These are phyloP conservation scores for Ceratocystis lukuohia DNA, from an alignment of 2,329 filamentous ascomycete genomes.

Conservation along the genomic window DNA sequence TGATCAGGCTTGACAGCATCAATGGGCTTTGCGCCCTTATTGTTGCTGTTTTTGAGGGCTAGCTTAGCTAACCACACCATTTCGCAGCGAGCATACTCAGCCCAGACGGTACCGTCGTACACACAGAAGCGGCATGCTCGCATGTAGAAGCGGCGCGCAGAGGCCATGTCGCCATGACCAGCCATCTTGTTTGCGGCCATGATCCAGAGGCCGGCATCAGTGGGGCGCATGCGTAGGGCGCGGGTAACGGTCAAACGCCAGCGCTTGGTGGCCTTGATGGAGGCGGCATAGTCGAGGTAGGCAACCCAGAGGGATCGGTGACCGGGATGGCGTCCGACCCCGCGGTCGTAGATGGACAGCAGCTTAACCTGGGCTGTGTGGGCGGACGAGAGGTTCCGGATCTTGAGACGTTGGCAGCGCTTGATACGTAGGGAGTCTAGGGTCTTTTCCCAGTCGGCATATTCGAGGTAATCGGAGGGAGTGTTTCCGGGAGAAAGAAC, in stretches of 20 bases:
- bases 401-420: slow-evolving; percentile 65
- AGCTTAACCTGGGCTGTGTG: slow-evolving; percentile 68
- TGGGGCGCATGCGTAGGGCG: slow-evolving; percentile 73
- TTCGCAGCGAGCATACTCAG: slow-evolving; percentile 82
- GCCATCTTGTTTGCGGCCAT: slow-evolving; percentile 70
- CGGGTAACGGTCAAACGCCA: slow-evolving; percentile 52
- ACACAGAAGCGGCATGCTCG: slow-evolving; percentile 83
- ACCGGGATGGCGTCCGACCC: slow-evolving; percentile 69
- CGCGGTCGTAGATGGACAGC: slow-evolving; percentile 80
- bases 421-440: slow-evolving; percentile 68
- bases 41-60: slow-evolving; percentile 42
- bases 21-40: slow-evolving; percentile 25
- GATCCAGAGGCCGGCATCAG: slow-evolving; percentile 72
- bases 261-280: slow-evolving; percentile 51
- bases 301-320: slow-evolving; percentile 75
- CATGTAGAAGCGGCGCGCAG: slow-evolving; percentile 74
- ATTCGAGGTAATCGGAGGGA: slow-evolving; percentile 68
- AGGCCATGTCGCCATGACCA: slow-evolving; percentile 70
- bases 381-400: slow-evolving; percentile 51
- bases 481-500: slow-evolving; percentile 69
- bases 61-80: slow-evolving; percentile 84
- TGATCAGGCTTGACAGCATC: slow-evolving; percentile 34
- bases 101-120: slow-evolving; percentile 58
- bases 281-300: slow-evolving; percentile 69
- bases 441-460: slow-evolving; percentile 58